Evolutionary conservation across 768 basidiomycete genomes (phyloP), one percentile per base, ranked within the genome.

Genomic region (Tulasnella calospora): DNA sequence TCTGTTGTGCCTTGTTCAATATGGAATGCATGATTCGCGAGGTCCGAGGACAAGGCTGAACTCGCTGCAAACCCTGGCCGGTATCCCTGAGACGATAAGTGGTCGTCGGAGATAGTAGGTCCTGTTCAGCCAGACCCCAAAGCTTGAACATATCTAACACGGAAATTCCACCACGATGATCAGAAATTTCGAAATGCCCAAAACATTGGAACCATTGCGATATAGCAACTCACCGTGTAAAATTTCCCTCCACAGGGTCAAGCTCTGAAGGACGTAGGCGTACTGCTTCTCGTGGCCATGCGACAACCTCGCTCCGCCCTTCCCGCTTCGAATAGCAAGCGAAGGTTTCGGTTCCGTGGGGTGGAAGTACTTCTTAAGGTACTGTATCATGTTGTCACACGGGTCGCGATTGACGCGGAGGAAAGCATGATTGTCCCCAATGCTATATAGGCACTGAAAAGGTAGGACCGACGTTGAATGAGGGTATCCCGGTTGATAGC

Each of bases 401-500:
- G 94, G 94, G 82, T 95, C 94, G 51, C 94, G 92, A 81, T 95
- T 95, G 76, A 89, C 89, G 38, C 94, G 89, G 80, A 95, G 85
- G 87, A 95, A 95, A 15, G 94, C 92, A 82, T 95, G 93, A 82
- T 95, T 95, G 84, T 95, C 94, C 2, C 94, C 94, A 73, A 95
- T 94, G 81, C 92, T 93, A 83, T 95, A 95, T 73, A 95, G 83
- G 82, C 93, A 94, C 82, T 94, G 92, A 40, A 91, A 88, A 13
- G 38, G 44, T 71, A 38, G 38, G 55, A 38, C 35, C 12, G 30
- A 78, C 41, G 46, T 71, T 46, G 51, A 69, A n/a, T 4, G 23
- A 77, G 67, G 30, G 30, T 71, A 71, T 21, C 57, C 35, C 74
- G 67, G 8, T 30, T 23, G 40, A 71, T 30, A n/a, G 67, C 51